A percentile compares a stretch with the other conserved stretches of the same genome.
phyloP scores from a whole-genome alignment of 2,329 filamentous ascomycete species.

The Talaromyces islandicus region DNA sequence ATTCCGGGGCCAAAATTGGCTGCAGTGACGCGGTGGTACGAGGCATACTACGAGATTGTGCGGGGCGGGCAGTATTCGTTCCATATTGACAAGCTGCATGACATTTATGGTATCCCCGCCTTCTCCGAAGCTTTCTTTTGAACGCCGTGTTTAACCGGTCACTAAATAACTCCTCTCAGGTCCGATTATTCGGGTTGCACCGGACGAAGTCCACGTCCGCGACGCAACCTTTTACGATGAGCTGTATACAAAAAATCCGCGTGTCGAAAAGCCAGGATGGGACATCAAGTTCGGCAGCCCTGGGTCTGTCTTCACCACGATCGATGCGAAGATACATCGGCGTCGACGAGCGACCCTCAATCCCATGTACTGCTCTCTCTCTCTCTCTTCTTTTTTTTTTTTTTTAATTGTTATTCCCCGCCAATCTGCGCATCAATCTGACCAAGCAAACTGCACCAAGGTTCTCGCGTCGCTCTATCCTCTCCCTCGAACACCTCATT shows the following conservation, averaged over 20 bases:
- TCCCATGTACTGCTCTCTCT: conserved; percentile 10
- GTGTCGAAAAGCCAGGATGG: conserved; percentile 24
- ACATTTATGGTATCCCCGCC: conserved; percentile 18
- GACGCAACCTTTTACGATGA: conserved; percentile 24
- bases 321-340: conserved; percentile 26
- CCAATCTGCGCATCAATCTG: background rate
- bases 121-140: conserved; percentile 12
- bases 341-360: conserved; percentile 28
- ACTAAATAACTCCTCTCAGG: conserved; percentile 13
- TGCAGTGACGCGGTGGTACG: conserved; percentile 21
- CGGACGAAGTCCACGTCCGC: conserved; percentile 26
- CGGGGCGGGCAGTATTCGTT: conserved; percentile 18
- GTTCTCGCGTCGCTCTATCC: conserved; percentile 15
- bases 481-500: conserved; percentile 18
- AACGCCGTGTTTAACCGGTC: background rate
- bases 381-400: too few species aligned
- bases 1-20: conserved; percentile 30
- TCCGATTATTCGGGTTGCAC: conserved; percentile 28
- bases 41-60: conserved; percentile 24
- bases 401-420: conserved; percentile 13
- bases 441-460: background rate
- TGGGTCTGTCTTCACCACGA: conserved; percentile 27
- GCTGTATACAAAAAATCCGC: conserved; percentile 24
- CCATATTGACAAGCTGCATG: conserved; percentile 19
- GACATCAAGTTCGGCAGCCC: conserved; percentile 17